Conservation (phyloP, 2,329 filamentous ascomycete genomes). For the Penicillium sp. region DNA sequence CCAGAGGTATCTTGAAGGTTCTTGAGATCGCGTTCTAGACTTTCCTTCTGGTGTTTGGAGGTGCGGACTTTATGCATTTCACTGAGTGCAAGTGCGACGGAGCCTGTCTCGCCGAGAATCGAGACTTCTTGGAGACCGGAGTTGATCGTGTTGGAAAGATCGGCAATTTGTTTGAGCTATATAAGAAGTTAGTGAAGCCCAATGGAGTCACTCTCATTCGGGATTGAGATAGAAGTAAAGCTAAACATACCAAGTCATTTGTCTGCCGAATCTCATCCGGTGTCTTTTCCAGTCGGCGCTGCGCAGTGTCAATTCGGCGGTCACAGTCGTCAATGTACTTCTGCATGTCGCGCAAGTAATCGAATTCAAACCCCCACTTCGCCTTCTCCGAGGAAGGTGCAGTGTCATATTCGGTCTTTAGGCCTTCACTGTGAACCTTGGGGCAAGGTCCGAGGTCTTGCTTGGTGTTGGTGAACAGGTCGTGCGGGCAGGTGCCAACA, state of each 20-base stretch:
- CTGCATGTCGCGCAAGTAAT: conserved; percentile 93
- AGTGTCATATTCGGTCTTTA: conserved; percentile 84
- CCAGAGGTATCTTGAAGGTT: conserved; percentile 87
- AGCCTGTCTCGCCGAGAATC: conserved; percentile 76
- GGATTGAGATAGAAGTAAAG: neutral
- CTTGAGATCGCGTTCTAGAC: conserved; percentile 85
- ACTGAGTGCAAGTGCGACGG: conserved; percentile 77
- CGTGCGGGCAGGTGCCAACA: conserved; percentile 91
- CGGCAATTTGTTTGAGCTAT: conserved; percentile 77
- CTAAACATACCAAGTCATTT: conserved; percentile 65
- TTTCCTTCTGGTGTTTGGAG: conserved; percentile 76
- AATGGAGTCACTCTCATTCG: too few relatives aligned
- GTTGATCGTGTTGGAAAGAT: conserved; percentile 74
- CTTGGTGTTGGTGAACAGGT: conserved; percentile 99
- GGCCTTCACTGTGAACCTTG: conserved; percentile 80
- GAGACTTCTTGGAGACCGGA: conserved; percentile 82
- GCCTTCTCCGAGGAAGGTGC: conserved; percentile 70
- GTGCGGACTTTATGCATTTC: conserved; percentile 85
- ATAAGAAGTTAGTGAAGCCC: neutral
- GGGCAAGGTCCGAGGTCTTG: conserved; percentile 90
- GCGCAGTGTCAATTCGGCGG: conserved; percentile 83
- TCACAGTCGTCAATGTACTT: conserved; percentile 98
- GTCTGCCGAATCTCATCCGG: conserved; percentile 97
- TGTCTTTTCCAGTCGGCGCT: conserved; percentile 91
- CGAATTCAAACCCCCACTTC: conserved; percentile 87